Evolutionary conservation across 495 filamentous ascomycete genomes (phyloP), one percentile per base, ranked within the genome.

Genomic region (Tricharina praecox): DNA sequence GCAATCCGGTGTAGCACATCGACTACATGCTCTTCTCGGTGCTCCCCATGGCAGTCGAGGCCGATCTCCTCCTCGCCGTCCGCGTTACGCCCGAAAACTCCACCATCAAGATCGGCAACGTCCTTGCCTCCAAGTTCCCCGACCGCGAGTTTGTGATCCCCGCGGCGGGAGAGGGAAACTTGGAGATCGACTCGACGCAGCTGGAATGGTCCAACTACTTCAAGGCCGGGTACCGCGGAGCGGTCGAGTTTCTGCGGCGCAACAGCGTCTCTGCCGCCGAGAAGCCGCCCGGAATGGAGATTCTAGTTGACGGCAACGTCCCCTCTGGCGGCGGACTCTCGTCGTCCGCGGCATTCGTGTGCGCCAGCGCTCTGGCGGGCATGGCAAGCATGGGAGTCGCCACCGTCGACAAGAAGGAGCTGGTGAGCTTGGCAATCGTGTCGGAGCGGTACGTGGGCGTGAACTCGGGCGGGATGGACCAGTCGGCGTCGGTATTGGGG

Each of bases 121-220:
- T 93, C 4, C 70, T 82, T 47, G 68, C 74, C 11, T 5, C 8
- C 36, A 88, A 81, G 60, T 96, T 88, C 62, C 75, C 82, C 7
- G 62, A 74, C 2, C 75, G 75, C 47, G 75, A 83, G 59, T 96
- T 95, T 61, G 69, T 71, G 39, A 71, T 94, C 15, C 73, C 83
- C 2, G 49, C 66, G 48, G 49, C 54, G 46, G 54, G 65, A 19
- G 66, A 75, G 23, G 68, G 74, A 23, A 72, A 81, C 50, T 73
- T 92, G 42, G 76, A 88, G 50, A 85, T 93, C 62, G 83, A 93
- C 62, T 70, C 78, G 35, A 81, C 76, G 52, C 68, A 78, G 52
- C 82, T 88, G 52, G 85, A 95, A 64, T 97, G 92, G 92, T 79
- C 86, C 38, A 96, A 94, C 60, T 97, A 97, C 70, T 95, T 97